These are phyloP conservation scores for Penicillium brevicompactum DNA, from an alignment of 2,329 filamentous ascomycete species.

Conservation along the genomic window DNA sequence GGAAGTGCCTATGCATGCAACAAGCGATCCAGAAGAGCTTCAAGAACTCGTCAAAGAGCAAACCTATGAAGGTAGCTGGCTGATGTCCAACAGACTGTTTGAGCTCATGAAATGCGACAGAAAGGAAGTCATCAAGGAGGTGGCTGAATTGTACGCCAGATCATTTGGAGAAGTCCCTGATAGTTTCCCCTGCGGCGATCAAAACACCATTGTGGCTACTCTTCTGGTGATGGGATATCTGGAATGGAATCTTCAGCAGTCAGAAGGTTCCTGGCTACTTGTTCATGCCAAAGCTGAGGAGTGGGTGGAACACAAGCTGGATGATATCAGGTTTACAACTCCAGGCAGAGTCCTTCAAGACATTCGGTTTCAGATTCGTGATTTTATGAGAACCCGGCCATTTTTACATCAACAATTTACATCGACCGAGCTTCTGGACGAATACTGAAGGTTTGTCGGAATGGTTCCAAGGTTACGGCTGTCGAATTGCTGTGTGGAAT, in stretches of 20 bases:
- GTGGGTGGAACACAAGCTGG: slow-evolving; percentile 8
- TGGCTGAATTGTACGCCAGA: not conserved
- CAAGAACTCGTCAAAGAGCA: slow-evolving; percentile 57
- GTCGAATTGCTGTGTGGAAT: not conserved
- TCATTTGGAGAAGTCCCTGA: not conserved
- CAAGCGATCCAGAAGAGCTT: not conserved
- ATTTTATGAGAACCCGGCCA: not conserved
- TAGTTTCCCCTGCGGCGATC: not conserved
- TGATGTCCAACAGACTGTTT: slow-evolving; percentile 31
- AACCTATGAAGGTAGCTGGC: slow-evolving; percentile 59
- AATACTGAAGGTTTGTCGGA: too few relatives aligned
- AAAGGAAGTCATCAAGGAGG: not conserved
- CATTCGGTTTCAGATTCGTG: not conserved
- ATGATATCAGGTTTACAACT: not conserved
- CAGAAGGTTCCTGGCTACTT: slow-evolving; percentile 17
- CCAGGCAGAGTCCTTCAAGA: not conserved
- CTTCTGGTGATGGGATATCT: slow-evolving; percentile 17
- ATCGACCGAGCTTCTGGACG: too few relatives aligned
- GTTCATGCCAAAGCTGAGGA: slow-evolving; percentile 17
- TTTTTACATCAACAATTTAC: too few relatives aligned
- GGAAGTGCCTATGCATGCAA: too few relatives aligned
- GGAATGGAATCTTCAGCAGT: not conserved
- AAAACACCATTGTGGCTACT: slow-evolving; percentile 11
- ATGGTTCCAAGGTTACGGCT: too few relatives aligned
- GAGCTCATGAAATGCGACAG: slow-evolving; percentile 15